Conservation (phyloP, 1,139 yeast species). For the Insectozyma bohioensis region DNA sequence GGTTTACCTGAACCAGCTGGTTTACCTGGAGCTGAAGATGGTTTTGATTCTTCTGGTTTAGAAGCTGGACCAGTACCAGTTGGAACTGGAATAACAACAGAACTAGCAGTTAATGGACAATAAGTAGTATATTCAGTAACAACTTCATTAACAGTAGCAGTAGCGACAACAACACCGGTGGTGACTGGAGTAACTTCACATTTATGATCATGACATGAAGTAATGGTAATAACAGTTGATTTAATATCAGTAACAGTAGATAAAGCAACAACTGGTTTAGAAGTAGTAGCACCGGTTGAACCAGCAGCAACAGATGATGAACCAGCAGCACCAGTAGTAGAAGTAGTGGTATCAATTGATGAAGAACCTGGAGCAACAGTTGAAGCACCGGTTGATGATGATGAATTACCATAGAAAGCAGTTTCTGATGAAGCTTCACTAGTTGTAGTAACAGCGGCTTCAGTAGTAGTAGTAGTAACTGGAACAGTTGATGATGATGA, state of each 20-base stretch:
- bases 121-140: slow-evolving; percentile 33
- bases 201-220: slow-evolving; percentile 42
- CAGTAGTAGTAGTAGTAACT: slow-evolving; percentile 4
- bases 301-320: slow-evolving; percentile 5
- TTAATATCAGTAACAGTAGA: slow-evolving; percentile 30
- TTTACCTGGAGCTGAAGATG: slow-evolving; percentile 4
- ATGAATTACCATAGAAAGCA: not conserved
- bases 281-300: slow-evolving; percentile 4
- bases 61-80: slow-evolving; percentile 3
- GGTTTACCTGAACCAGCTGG: slow-evolving; percentile 1
- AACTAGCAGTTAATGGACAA: slow-evolving; percentile 26
- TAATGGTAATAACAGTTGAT: slow-evolving; percentile 43
- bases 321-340: not conserved
- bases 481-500: slow-evolving; percentile 1
- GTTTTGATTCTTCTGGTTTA: slow-evolving; percentile 1
- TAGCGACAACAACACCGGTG: slow-evolving; percentile 39
- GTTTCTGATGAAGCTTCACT: slow-evolving; percentile 4
- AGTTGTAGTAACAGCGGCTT: slow-evolving; percentile 9
- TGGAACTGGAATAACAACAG: slow-evolving; percentile 10
- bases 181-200: slow-evolving; percentile 32
- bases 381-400: slow-evolving; percentile 2
- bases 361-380: not conserved
- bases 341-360: slow-evolving; percentile 1
- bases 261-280: slow-evolving; percentile 16
- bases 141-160: slow-evolving; percentile 27